Percentiles rank a stretch among this genome's conserved stretches.
Conservation (phyloP, 257 asterid genomes). For the Osmanthus fragrans region DNA sequence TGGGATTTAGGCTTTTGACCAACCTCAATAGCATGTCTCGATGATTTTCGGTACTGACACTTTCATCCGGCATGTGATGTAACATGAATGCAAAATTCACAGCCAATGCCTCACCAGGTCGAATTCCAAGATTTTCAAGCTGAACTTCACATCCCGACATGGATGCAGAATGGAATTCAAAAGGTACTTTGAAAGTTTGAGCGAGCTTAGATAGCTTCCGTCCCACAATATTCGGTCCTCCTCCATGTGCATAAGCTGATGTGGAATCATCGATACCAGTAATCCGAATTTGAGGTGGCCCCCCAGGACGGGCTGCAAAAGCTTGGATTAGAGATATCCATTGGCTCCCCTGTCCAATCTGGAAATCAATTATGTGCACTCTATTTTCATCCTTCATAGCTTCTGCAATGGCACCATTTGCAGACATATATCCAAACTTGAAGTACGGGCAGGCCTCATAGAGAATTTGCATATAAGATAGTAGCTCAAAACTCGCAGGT, state of each 20-base stretch:
- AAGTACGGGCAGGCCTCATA: slow-evolving; percentile 83
- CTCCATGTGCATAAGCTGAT: slow-evolving; percentile 79
- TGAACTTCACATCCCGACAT: slow-evolving; percentile 41
- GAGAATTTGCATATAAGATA: slow-evolving; percentile 66
- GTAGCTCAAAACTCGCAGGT: slow-evolving; percentile 70
- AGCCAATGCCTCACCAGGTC: slow-evolving; percentile 62
- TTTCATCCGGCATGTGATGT: slow-evolving; percentile 82
- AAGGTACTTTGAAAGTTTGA: slow-evolving; percentile 63
- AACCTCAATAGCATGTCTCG: slow-evolving; percentile 67
- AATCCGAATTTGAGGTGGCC: slow-evolving; percentile 79
- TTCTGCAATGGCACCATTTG: slow-evolving; percentile 91
- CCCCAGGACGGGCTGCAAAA: slow-evolving; percentile 73
- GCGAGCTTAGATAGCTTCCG: slow-evolving; percentile 72
- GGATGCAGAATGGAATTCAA: slow-evolving; percentile 56
- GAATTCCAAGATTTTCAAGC: slow-evolving; percentile 43
- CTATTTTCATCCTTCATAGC: slow-evolving; percentile 70
- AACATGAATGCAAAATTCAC: slow-evolving; percentile 81
- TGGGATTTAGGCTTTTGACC: slow-evolving; percentile 67
- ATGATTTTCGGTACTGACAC: slow-evolving; percentile 75
- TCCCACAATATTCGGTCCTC: slow-evolving; percentile 71
- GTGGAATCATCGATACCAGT: slow-evolving; percentile 74
- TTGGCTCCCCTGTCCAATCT: slow-evolving; percentile 83
- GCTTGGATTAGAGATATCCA: slow-evolving; percentile 87
- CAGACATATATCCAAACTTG: slow-evolving; percentile 90
- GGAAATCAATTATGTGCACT: slow-evolving; percentile 84